Evolutionary conservation across 176 grass and related monocot species (phyloP).

Genomic region (Saccharum officinarum): DNA sequence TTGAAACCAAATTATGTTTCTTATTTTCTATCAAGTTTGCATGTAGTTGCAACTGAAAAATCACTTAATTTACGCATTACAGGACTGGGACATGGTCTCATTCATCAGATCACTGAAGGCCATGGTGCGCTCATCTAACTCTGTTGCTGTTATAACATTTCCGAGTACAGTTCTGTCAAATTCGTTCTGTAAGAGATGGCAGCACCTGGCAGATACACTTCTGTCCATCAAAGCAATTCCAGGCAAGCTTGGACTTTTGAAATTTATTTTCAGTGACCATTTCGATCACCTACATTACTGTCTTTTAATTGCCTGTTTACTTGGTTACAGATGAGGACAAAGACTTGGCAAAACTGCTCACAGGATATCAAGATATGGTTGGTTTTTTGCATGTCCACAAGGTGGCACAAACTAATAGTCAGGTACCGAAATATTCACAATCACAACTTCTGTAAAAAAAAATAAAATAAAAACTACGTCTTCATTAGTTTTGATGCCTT

Average conservation of each 20-base stretch:
- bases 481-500: neutral
- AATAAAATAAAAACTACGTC: too few relatives aligned
- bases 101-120: slow-evolving; percentile 83
- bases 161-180: slow-evolving; percentile 57
- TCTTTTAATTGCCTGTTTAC: neutral
- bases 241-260: slow-evolving; percentile 38
- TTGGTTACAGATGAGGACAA: slow-evolving; percentile 90
- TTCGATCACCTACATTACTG: neutral
- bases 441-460: neutral
- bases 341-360: slow-evolving; percentile 78
- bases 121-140: slow-evolving; percentile 63
- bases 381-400: slow-evolving; percentile 93
- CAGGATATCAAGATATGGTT: slow-evolving; percentile 92
- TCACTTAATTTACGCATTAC: slow-evolving; percentile 25
- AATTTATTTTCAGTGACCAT: neutral
- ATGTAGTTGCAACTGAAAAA: neutral
- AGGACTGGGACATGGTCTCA: slow-evolving; percentile 92
- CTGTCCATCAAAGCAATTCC: slow-evolving; percentile 85
- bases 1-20: slow-evolving; percentile 13
- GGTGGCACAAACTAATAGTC: slow-evolving; percentile 77
- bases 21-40: neutral
- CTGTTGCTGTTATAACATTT: slow-evolving; percentile 80
- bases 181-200: slow-evolving; percentile 89
- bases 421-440: slow-evolving; percentile 50
- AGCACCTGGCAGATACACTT: slow-evolving; percentile 89